Evolutionary conservation across 2,329 filamentous ascomycete species (phyloP).

Genomic region (Septoria linicola): DNA sequence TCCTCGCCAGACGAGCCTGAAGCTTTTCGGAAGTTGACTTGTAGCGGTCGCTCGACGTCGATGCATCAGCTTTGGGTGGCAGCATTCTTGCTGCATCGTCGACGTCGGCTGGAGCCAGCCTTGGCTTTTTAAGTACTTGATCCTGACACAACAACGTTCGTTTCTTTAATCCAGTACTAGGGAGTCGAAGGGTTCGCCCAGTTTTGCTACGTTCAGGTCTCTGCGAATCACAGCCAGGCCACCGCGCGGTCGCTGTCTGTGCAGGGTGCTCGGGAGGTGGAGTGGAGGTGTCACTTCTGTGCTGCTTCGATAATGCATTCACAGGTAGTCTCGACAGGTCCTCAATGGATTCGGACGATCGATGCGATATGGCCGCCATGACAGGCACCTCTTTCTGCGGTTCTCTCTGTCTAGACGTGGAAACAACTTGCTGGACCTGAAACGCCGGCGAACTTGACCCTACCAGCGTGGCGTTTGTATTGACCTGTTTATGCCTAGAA

Average conservation of each 20-base stretch:
- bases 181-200: conserved; percentile 40
- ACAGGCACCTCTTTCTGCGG: background rate
- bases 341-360: too few relatives aligned
- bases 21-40: conserved; percentile 29
- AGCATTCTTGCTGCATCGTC: conserved; percentile 15
- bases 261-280: background rate
- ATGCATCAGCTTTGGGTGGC: background rate
- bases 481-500: conserved; percentile 2
- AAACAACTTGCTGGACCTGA: conserved; percentile 20
- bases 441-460: conserved; percentile 40
- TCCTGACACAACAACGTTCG: conserved; percentile 45
- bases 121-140: conserved; percentile 27
- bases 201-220: conserved; percentile 15
- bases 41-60: background rate
- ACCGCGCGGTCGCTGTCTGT: background rate
- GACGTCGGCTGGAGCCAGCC: conserved; percentile 20
- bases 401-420: background rate
- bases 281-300: background rate
- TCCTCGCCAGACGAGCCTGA: conserved; percentile 33
- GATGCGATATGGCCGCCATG: too few relatives aligned
- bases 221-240: background rate
- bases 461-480: background rate
- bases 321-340: too few relatives aligned
- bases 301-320: background rate
- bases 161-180: conserved; percentile 42